These are phyloP conservation scores for Zymoseptoria tritici DNA, from an alignment of 2,329 filamentous ascomycete genomes.

Conservation along the genomic window DNA sequence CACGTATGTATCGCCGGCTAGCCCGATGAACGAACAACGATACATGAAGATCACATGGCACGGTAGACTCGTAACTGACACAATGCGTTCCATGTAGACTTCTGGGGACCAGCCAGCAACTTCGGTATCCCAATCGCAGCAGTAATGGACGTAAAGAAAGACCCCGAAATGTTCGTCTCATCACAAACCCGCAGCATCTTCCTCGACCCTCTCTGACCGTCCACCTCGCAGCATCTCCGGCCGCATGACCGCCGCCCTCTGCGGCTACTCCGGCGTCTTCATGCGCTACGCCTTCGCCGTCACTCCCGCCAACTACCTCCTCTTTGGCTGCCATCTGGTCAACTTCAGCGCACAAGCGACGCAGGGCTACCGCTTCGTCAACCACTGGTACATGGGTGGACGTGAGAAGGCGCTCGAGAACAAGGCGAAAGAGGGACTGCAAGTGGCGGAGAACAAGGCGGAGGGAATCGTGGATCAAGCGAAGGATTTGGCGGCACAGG, in stretches of 20 bases:
- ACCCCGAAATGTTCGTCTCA: conserved; percentile 41
- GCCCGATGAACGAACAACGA: conserved; percentile 1
- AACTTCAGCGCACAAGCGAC: conserved; percentile 56
- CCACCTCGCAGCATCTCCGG: conserved; percentile 51
- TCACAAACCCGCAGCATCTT: conserved; percentile 12
- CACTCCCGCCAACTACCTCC: conserved; percentile 57
- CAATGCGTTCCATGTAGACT: conserved; percentile 34
- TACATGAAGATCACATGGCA: not conserved
- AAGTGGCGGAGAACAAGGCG: conserved; percentile 16
- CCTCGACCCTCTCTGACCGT: no score
- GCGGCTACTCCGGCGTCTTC: conserved; percentile 56
- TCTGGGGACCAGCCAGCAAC: conserved; percentile 42
- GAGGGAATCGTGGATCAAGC: conserved; percentile 21
- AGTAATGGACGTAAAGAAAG: conserved; percentile 48
- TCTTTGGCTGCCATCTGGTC: conserved; percentile 60
- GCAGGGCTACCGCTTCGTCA: conserved; percentile 56
- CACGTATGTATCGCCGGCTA: conserved; percentile 34
- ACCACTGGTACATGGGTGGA: conserved; percentile 50
- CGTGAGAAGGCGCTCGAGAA: conserved; percentile 33
- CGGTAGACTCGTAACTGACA: not conserved
- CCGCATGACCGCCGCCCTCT: conserved; percentile 54
- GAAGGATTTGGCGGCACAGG: conserved; percentile 20
- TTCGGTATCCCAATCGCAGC: conserved; percentile 49
- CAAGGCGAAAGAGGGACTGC: conserved; percentile 33
- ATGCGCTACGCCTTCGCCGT: conserved; percentile 62